Evolutionary conservation across 2,329 filamentous ascomycete genomes (phyloP), one percentile per base, ranked within the genome.

Genomic region (Coleophoma cylindrospora): DNA sequence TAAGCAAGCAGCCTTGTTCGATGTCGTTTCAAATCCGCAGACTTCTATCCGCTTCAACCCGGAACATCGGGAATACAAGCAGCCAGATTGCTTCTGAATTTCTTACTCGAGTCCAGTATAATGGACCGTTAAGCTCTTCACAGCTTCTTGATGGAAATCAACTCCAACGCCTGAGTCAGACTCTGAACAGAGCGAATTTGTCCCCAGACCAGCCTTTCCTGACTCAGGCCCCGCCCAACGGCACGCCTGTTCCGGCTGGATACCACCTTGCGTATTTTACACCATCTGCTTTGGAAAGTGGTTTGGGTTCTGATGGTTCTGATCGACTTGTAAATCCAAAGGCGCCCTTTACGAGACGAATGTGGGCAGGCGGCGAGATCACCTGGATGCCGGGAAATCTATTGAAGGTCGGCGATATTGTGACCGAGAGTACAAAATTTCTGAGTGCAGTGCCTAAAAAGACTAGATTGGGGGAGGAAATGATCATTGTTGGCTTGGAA

Each of bases 331-430:
- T 61, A 86, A 84, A n/a, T 56, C 75, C 81, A 0, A 72, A 78
- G 0, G 53, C 66, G 3, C 81, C 81, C 0, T 86, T 84, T 50
- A 83, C 80, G 2, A 66, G 82, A 32, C 72, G 83, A 12, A 86
- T 86, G 83, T 86, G 83, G 83, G 83, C 83, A 0, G 83, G 82
- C 1, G 83, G 83, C 0, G 69, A 72, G 50, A 78, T 86, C 65
- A 61, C 64, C 13, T 84, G 80, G 79, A 53, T 58, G 22, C 56
- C 62, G 22, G 50, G 40, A 1, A 71, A 74, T 56, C 54, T 63
- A 15, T 61, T 85, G 51, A 67, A 70, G 2, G 74, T 84, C 2
- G 81, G 80, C 1, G 76, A 83, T 53, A 64, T 71, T 17, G 77
- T 77, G 1, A 73, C 70, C 34, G 83, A 86, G 65, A 73, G 66